Conservation (phyloP, 2,329 filamentous ascomycete genomes). For the Claviceps pazoutovae region DNA sequence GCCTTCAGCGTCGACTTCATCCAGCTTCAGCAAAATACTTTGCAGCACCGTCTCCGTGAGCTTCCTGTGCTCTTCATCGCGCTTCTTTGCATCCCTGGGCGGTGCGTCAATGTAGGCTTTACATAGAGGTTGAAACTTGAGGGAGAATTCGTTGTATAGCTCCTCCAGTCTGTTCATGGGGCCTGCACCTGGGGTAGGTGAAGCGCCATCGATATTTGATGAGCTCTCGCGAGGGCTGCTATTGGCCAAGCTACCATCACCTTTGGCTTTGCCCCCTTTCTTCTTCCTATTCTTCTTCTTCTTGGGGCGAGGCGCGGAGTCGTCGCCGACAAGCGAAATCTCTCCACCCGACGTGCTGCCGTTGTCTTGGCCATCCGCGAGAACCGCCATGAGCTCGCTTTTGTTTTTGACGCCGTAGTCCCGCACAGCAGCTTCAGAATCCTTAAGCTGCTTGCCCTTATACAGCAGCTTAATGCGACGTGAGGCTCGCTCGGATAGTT, state of each 20-base stretch:
- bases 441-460: constrained; percentile 58
- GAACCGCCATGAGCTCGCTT: constrained; percentile 40
- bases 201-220: constrained; percentile 21
- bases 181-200: constrained; percentile 20
- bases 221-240: constrained; percentile 29
- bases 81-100: constrained; percentile 52
- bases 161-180: constrained; percentile 46
- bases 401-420: constrained; percentile 49
- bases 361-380: constrained; percentile 24
- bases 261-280: constrained; percentile 23
- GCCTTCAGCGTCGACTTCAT: constrained; percentile 61
- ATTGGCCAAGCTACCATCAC: constrained; percentile 26
- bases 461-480: constrained; percentile 53
- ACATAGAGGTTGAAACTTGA: constrained; percentile 51
- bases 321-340: constrained; percentile 25
- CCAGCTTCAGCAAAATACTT: constrained; percentile 62
- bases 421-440: constrained; percentile 41
- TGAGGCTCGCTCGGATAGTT: constrained; percentile 38
- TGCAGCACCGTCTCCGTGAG: constrained; percentile 64
- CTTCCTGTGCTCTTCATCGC: constrained; percentile 59
- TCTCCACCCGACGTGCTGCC: constrained; percentile 28
- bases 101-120: constrained; percentile 46
- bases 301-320: constrained; percentile 23
- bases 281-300: constrained; percentile 31
- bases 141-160: constrained; percentile 50